Conservation (phyloP, 345 rosid genomes). For the Lenwebbia sp. region DNA sequence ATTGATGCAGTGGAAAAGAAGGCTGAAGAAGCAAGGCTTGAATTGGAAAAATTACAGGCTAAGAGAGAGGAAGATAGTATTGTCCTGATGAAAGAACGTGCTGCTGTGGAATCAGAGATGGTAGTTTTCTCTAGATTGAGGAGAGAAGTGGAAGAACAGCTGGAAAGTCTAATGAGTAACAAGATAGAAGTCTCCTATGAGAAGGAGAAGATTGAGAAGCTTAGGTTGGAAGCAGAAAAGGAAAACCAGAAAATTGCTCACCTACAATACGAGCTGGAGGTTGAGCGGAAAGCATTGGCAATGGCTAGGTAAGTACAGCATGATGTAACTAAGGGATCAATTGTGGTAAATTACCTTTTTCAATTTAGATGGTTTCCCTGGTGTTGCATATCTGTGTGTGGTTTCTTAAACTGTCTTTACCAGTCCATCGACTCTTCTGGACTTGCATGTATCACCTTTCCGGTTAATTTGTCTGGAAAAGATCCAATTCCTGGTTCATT, state of each 20-base stretch:
- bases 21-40: slow-evolving; percentile 74
- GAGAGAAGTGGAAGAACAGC: slow-evolving; percentile 64
- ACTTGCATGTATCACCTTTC: not conserved
- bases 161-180: slow-evolving; percentile 50
- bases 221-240: slow-evolving; percentile 51
- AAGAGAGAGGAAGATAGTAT: slow-evolving; percentile 63
- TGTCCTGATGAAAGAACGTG: slow-evolving; percentile 57
- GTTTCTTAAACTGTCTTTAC: not conserved
- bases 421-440: not conserved
- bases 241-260: slow-evolving; percentile 64
- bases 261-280: slow-evolving; percentile 70
- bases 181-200: slow-evolving; percentile 74
- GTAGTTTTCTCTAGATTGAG: slow-evolving; percentile 60
- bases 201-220: slow-evolving; percentile 57
- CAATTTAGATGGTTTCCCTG: not conserved
- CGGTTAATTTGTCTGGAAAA: not conserved
- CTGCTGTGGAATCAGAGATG: slow-evolving; percentile 70
- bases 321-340: not conserved
- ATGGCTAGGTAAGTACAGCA: slow-evolving; percentile 54
- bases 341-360: not conserved
- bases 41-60: slow-evolving; percentile 51
- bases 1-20: slow-evolving; percentile 62
- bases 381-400: not conserved
- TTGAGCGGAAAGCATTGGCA: slow-evolving; percentile 75
- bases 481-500: not conserved